A percentile compares a stretch with the other conserved stretches of the same genome.
phyloP scores from a whole-genome alignment of 1,284 basidiomycete species.

The Porphyrellus sp. region DNA sequence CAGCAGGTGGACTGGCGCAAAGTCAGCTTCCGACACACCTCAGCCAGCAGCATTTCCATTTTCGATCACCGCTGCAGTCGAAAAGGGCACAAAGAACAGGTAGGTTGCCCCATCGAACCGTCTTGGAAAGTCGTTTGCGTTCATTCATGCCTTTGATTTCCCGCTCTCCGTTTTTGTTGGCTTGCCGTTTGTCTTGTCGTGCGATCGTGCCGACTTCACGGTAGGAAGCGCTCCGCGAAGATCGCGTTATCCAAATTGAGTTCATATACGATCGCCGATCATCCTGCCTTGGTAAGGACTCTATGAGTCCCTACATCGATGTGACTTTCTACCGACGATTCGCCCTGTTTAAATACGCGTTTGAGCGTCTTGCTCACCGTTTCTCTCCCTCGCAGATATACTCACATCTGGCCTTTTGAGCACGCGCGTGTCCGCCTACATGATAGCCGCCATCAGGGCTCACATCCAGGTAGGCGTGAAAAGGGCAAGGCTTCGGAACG shows the following conservation, averaged over 20 bases:
- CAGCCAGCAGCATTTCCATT: conserved; percentile 60
- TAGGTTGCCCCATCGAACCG: conserved; percentile 45
- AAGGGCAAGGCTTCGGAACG: conserved; percentile 19
- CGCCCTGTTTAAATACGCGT: background rate
- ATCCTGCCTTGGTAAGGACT: too few relatives aligned
- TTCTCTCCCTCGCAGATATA: conserved; percentile 54
- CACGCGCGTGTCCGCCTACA: conserved; percentile 81
- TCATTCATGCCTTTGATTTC: background rate
- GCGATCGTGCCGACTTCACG: background rate
- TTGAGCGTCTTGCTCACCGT: conserved; percentile 7
- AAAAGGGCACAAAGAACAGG: conserved; percentile 93
- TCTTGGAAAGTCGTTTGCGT: background rate
- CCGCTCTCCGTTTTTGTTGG: background rate
- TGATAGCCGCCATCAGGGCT: conserved; percentile 34
- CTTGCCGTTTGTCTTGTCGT: background rate
- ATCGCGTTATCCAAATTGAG: background rate
- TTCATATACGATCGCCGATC: background rate
- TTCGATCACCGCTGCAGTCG: conserved; percentile 93
- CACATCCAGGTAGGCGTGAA: conserved; percentile 28
- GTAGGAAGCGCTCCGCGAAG: background rate
- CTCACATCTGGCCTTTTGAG: conserved; percentile 96
- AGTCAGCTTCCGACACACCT: conserved; percentile 27
- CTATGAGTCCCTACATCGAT: too few relatives aligned
- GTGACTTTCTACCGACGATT: too few relatives aligned
- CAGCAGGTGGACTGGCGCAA: conserved; percentile 16